These are phyloP conservation scores for Dryas drummondii DNA, from an alignment of 306 rosid genomes.

Conservation along the genomic window DNA sequence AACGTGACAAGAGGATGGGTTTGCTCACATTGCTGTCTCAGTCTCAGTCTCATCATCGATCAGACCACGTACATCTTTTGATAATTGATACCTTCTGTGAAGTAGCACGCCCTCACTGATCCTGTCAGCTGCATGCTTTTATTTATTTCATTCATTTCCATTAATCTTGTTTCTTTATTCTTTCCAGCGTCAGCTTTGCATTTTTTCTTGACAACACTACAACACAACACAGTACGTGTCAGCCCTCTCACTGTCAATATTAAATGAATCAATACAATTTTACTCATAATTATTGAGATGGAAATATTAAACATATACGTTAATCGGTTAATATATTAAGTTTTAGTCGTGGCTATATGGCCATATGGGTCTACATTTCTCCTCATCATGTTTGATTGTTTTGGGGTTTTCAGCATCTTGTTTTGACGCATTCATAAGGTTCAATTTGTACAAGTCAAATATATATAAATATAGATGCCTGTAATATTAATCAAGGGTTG, in stretches of 20 bases:
- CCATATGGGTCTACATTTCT: background rate
- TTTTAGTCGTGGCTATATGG: background rate
- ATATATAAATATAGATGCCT: background rate
- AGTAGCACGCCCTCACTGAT: too few relatives aligned
- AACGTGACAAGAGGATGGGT: too few relatives aligned
- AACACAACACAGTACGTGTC: too few relatives aligned
- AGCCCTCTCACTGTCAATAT: background rate
- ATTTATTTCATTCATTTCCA: background rate
- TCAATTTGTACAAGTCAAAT: background rate
- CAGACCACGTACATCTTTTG: too few relatives aligned
- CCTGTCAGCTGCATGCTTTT: background rate
- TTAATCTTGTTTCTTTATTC: background rate
- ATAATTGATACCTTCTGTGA: too few relatives aligned
- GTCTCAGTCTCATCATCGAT: too few relatives aligned
- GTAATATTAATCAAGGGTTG: background rate
- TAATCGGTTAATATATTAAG: too few relatives aligned
- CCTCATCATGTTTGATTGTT: background rate
- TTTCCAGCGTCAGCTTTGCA: background rate
- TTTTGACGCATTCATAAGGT: background rate
- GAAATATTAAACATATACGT: too few relatives aligned
- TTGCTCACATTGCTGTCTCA: too few relatives aligned
- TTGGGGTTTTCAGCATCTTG: slow-evolving; percentile 1
- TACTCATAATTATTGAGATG: background rate
- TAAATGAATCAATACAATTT: background rate
- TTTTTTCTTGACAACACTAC: too few relatives aligned